These are phyloP conservation scores for Boletus tomentosulus DNA, from an alignment of 768 basidiomycete species.

Conservation along the genomic window DNA sequence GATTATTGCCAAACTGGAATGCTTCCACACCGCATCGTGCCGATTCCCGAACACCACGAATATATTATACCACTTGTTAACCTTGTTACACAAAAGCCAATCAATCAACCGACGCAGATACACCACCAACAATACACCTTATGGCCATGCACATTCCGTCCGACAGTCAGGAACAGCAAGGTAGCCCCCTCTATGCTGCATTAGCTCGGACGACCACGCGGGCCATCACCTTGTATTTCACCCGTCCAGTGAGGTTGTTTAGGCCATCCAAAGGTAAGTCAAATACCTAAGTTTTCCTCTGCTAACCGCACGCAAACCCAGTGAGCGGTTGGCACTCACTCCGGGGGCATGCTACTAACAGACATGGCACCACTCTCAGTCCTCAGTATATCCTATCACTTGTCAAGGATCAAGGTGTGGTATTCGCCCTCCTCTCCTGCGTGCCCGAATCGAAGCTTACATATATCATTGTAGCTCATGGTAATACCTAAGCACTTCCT, in stretches of 20 bases:
- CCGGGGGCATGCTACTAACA: slow-evolving; percentile 50
- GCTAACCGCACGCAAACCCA: slow-evolving; percentile 24
- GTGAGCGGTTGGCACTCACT: slow-evolving; percentile 79
- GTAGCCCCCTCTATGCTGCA: slow-evolving; percentile 50
- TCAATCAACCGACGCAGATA: not conserved
- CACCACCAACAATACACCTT: not conserved
- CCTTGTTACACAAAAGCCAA: not conserved
- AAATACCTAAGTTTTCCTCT: not conserved
- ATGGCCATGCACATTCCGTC: slow-evolving; percentile 27
- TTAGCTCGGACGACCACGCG: slow-evolving; percentile 61
- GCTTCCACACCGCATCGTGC: no score
- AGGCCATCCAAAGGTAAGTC: slow-evolving; percentile 67
- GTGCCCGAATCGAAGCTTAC: not conserved
- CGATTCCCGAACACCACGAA: no score
- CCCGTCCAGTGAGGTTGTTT: slow-evolving; percentile 74
- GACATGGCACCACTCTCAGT: slow-evolving; percentile 49
- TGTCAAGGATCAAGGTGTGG: slow-evolving; percentile 66
- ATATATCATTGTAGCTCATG: slow-evolving; percentile 38
- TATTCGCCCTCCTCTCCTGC: slow-evolving; percentile 5
- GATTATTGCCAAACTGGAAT: no score
- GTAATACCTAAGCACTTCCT: slow-evolving; percentile 69
- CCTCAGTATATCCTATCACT: slow-evolving; percentile 54
- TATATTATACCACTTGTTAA: no score
- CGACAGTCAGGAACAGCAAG: slow-evolving; percentile 22
- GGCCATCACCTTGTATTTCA: slow-evolving; percentile 66